Evolutionary conservation across 2,329 filamentous ascomycete species (phyloP).

Genomic region (Fulvia fulva): DNA sequence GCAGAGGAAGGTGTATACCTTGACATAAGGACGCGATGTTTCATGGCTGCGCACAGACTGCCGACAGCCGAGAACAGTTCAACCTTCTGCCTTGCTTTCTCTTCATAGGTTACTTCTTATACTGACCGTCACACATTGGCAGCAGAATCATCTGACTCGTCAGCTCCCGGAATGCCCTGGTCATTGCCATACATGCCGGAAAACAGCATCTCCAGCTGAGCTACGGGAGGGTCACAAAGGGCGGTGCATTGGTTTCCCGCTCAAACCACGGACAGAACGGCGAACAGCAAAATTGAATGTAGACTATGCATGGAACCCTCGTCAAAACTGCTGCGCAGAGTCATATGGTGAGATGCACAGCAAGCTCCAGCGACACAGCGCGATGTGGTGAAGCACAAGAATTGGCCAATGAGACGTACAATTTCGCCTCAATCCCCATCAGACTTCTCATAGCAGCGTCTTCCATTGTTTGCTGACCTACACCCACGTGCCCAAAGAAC

Average conservation of each 20-base stretch:
- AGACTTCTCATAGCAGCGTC: too few relatives aligned
- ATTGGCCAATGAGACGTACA: too few relatives aligned
- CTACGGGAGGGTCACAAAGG: too few relatives aligned
- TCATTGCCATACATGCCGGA: too few relatives aligned
- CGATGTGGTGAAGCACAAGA: too few relatives aligned
- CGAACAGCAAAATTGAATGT: not conserved
- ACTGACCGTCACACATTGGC: not conserved
- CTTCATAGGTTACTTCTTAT: not conserved
- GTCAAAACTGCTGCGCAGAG: not conserved
- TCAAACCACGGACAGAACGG: not conserved
- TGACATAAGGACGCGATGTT: not conserved
- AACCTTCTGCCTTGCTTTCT: not conserved
- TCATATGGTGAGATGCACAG: too few relatives aligned
- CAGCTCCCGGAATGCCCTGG: too few relatives aligned
- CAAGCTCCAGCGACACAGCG: too few relatives aligned
- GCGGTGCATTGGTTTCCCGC: not conserved
- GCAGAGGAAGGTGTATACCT: not conserved
- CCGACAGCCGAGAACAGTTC: not conserved
- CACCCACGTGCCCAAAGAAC: too few relatives aligned
- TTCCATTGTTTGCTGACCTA: too few relatives aligned
- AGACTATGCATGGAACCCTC: not conserved
- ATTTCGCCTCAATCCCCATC: too few relatives aligned
- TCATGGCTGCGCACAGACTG: not conserved
- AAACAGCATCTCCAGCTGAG: too few relatives aligned
- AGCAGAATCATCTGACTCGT: not conserved